These are phyloP conservation scores for Camptophora hylomeconis DNA, from an alignment of 2,329 filamentous ascomycete genomes.

Conservation along the genomic window DNA sequence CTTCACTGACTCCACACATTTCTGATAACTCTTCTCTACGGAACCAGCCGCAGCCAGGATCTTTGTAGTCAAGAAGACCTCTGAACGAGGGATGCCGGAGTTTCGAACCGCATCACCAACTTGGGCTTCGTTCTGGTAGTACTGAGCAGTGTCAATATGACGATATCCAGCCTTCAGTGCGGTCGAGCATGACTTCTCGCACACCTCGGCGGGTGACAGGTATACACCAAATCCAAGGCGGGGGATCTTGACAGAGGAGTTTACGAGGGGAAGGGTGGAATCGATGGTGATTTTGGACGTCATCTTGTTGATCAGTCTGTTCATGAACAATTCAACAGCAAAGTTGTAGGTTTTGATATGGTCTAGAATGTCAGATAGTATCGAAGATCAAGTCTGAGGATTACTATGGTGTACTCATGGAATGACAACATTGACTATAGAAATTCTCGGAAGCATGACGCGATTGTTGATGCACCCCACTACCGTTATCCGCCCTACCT, in stretches of 20 bases:
- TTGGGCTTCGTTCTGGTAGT: constrained; percentile 56
- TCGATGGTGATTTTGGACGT: constrained; percentile 29
- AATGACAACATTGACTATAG: too few species aligned
- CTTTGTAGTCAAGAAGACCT: constrained; percentile 61
- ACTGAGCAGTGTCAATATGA: constrained; percentile 49
- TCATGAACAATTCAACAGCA: too few species aligned
- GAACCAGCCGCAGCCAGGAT: constrained; percentile 43
- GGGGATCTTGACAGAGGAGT: constrained; percentile 43
- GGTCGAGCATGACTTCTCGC: constrained; percentile 43
- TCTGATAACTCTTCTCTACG: constrained; percentile 46
- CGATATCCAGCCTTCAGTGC: constrained; percentile 44
- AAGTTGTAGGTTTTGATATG: too few species aligned
- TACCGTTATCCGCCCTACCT: too few species aligned
- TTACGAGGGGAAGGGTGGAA: constrained; percentile 37
- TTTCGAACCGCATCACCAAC: constrained; percentile 51
- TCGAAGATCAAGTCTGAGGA: too few species aligned
- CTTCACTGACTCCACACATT: constrained; percentile 47
- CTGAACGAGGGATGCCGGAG: constrained; percentile 41
- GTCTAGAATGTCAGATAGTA: too few species aligned
- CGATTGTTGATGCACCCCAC: too few species aligned
- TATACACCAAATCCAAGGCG: constrained; percentile 62
- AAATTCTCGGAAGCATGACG: too few species aligned
- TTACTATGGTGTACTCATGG: too few species aligned
- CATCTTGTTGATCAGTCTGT: too few species aligned
- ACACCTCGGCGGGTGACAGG: constrained; percentile 41